A percentile compares a stretch with the other conserved stretches of the same genome.
Conservation (phyloP, 352 stramenopile species). For the Phytophthora pistaciae region DNA sequence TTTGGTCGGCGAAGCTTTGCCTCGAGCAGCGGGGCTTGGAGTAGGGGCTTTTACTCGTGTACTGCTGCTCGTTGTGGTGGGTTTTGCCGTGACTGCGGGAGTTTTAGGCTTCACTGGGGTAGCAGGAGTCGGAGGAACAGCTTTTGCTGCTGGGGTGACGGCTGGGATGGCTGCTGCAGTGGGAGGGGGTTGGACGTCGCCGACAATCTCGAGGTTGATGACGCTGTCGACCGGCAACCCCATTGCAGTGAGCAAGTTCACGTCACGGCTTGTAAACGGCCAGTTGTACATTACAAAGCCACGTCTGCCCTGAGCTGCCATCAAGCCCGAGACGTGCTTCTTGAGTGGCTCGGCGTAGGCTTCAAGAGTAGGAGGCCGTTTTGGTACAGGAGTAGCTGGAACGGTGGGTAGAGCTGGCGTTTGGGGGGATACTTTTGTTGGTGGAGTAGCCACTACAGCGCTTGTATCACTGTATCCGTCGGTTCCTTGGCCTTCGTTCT, state of each 20-base stretch:
- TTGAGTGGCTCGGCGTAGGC: slow-evolving; percentile 18
- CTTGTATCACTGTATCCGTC: slow-evolving; percentile 17
- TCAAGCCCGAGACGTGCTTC: slow-evolving; percentile 19
- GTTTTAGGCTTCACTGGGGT: slow-evolving; percentile 13
- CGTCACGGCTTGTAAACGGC: slow-evolving; percentile 52
- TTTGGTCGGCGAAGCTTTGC: slow-evolving; percentile 25
- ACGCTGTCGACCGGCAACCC: slow-evolving; percentile 65
- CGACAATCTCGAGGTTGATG: slow-evolving; percentile 54
- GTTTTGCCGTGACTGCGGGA: background rate
- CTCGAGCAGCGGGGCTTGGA: slow-evolving; percentile 3
- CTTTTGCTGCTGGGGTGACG: background rate
- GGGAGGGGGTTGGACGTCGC: background rate
- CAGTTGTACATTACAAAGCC: slow-evolving; percentile 71
- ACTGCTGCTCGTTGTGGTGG: background rate
- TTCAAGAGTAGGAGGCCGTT: slow-evolving; percentile 26
- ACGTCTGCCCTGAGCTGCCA: slow-evolving; percentile 30
- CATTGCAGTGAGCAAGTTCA: slow-evolving; percentile 53
- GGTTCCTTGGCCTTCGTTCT: slow-evolving; percentile 23
- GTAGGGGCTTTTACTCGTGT: slow-evolving; percentile 18
- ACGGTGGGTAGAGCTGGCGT: background rate
- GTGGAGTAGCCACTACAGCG: background rate
- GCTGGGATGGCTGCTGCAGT: slow-evolving; percentile 3
- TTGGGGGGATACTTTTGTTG: background rate
- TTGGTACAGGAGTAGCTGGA: background rate
- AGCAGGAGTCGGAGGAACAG: background rate